Conservation (phyloP, 805 yeast genomes). For the Spathaspora sp. region DNA sequence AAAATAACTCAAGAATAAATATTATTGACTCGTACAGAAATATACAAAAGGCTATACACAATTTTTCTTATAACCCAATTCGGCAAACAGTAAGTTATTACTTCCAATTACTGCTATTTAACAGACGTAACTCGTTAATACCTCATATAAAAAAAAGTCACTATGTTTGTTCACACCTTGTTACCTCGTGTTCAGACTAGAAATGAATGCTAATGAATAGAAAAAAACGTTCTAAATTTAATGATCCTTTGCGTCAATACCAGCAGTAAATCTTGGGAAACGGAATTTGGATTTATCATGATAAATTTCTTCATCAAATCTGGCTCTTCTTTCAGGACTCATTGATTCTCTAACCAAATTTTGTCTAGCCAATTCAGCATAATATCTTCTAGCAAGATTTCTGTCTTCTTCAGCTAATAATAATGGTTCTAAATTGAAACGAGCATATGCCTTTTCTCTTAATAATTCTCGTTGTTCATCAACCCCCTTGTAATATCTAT, state of each 20-base stretch:
- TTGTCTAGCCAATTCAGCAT: constrained; percentile 66
- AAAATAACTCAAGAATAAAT: not conserved
- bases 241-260: constrained; percentile 29
- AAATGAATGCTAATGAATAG: not conserved
- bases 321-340: constrained; percentile 35
- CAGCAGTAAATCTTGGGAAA: constrained; percentile 41
- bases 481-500: constrained; percentile 59
- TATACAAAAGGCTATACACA: not conserved
- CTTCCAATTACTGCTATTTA: not conserved
- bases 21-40: not conserved
- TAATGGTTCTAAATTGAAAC: constrained; percentile 68
- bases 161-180: not conserved
- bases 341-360: constrained; percentile 43
- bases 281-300: constrained; percentile 42
- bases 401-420: constrained; percentile 82
- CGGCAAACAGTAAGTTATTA: not conserved
- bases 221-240: not conserved
- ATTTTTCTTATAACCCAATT: not conserved
- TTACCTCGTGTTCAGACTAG: not conserved
- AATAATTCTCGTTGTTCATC: constrained; percentile 72
- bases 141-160: not conserved
- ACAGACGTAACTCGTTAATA: not conserved
- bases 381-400: constrained; percentile 66
- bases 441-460: constrained; percentile 75
- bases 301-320: constrained; percentile 41